Conservation (phyloP, 345 rosid species). For the Durio zibethinus region DNA sequence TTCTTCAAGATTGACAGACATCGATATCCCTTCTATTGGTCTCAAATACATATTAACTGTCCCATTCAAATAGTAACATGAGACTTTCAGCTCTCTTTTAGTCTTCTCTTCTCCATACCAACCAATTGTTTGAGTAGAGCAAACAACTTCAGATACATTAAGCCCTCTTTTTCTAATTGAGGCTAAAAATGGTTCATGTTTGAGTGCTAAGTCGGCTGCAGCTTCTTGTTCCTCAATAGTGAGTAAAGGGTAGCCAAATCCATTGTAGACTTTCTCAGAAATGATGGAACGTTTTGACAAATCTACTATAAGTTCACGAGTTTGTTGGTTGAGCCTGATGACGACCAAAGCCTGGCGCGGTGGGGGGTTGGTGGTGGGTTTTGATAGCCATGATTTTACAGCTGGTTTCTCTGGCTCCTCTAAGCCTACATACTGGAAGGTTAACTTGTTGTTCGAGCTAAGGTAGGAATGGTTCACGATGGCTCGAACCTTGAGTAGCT, state of each 20-base stretch:
- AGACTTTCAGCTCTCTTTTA: constrained; percentile 8
- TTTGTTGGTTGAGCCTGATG: constrained; percentile 24
- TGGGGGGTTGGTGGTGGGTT: neutral
- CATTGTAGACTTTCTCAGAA: constrained; percentile 16
- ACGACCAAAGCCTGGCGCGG: constrained; percentile 38
- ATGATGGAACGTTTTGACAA: constrained; percentile 15
- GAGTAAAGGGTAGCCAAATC: constrained; percentile 30
- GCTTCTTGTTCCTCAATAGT: constrained; percentile 12
- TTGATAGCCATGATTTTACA: constrained; percentile 26
- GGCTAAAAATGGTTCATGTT: constrained; percentile 22
- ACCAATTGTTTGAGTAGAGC: constrained; percentile 23
- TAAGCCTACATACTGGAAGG: constrained; percentile 35
- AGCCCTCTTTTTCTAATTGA: constrained; percentile 27
- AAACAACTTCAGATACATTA: constrained; percentile 24
- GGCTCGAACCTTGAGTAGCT: constrained; percentile 24
- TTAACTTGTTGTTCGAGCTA: constrained; percentile 3
- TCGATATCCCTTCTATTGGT: constrained; percentile 21
- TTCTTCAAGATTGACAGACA: constrained; percentile 17
- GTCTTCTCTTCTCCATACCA: constrained; percentile 32
- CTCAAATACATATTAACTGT: constrained; percentile 17
- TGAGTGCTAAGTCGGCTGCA: constrained; percentile 19
- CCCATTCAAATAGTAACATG: constrained; percentile 12
- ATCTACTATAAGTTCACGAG: constrained; percentile 29
- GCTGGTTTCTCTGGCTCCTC: constrained; percentile 34
- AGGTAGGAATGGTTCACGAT: constrained; percentile 14